Percentiles rank a stretch among this genome's conserved stretches.
Evolutionary conservation across 257 asterid genomes (phyloP).

Genomic region (Avicennia marina): DNA sequence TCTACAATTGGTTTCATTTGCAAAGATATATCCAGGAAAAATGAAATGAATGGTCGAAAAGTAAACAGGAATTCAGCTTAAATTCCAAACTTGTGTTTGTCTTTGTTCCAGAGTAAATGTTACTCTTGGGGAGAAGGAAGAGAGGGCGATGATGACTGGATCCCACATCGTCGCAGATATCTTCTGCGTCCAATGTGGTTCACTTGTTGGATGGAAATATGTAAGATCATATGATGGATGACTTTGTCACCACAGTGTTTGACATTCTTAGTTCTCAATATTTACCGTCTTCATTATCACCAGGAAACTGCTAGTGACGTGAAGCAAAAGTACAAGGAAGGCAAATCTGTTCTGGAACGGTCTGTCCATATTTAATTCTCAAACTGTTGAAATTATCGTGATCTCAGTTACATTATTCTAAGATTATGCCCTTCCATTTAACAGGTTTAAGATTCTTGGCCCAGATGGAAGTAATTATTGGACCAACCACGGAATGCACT

Average conservation of each 20-base stretch:
- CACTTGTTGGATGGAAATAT: slow-evolving; percentile 77
- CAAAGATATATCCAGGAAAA: no score
- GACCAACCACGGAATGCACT: slow-evolving; percentile 47
- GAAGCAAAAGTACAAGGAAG: slow-evolving; percentile 93
- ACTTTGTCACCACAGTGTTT: slow-evolving; percentile 2
- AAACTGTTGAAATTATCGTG: not conserved
- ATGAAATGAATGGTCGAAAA: not conserved
- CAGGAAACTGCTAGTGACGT: slow-evolving; percentile 86
- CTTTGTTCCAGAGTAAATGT: slow-evolving; percentile 52
- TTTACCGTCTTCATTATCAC: not conserved
- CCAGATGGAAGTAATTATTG: slow-evolving; percentile 72
- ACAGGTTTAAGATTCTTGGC: slow-evolving; percentile 71
- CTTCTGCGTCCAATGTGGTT: slow-evolving; percentile 69
- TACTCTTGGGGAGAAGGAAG: slow-evolving; percentile 58
- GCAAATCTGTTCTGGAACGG: slow-evolving; percentile 94
- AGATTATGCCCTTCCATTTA: slow-evolving; percentile 2
- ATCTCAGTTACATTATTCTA: slow-evolving; percentile 4
- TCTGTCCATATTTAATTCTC: slow-evolving; percentile 13
- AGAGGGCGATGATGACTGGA: slow-evolving; percentile 75
- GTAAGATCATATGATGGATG: slow-evolving; percentile 32
- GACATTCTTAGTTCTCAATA: no score
- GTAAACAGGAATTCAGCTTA: not conserved
- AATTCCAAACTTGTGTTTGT: not conserved
- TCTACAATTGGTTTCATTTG: no score
- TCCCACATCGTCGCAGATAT: slow-evolving; percentile 58